Evolutionary conservation across 2,329 filamentous ascomycete species (phyloP).

Genomic region (Fusarium pseudocircinatum): DNA sequence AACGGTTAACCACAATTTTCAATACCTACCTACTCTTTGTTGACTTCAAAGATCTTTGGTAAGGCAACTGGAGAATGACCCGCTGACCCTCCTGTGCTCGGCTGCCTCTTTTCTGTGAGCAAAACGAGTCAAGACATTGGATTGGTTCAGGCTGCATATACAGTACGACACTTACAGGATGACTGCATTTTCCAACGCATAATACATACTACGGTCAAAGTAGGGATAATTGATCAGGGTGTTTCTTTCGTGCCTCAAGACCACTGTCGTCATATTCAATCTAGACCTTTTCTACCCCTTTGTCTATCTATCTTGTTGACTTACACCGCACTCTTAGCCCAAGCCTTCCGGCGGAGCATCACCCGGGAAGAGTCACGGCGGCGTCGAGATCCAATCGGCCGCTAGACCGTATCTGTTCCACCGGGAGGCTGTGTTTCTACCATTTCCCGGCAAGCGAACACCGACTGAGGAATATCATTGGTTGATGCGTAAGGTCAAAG

Average conservation of each 20-base stretch:
- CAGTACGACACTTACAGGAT: conserved; percentile 12
- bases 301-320: not conserved
- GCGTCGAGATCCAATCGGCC: conserved; percentile 1
- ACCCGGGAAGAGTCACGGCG: conserved; percentile 20
- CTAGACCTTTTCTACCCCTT: not conserved
- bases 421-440: conserved; percentile 21
- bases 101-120: conserved; percentile 12
- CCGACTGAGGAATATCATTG: not conserved
- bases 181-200: conserved; percentile 14
- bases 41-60: not conserved
- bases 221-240: not conserved
- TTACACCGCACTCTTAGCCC: not conserved
- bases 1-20: not conserved
- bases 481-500: not conserved
- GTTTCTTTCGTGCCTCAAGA: not conserved
- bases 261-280: conserved; percentile 10
- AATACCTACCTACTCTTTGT: not conserved
- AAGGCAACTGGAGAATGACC: not conserved
- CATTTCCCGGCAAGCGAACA: not conserved
- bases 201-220: not conserved
- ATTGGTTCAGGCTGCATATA: conserved; percentile 17
- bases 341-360: not conserved
- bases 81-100: not conserved
- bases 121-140: not conserved
- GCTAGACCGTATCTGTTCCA: not conserved